A percentile compares a stretch with the other conserved stretches of the same genome.
These are phyloP conservation scores for Ogataea philodendri DNA, from an alignment of 805 yeast species.

Conservation along the genomic window DNA sequence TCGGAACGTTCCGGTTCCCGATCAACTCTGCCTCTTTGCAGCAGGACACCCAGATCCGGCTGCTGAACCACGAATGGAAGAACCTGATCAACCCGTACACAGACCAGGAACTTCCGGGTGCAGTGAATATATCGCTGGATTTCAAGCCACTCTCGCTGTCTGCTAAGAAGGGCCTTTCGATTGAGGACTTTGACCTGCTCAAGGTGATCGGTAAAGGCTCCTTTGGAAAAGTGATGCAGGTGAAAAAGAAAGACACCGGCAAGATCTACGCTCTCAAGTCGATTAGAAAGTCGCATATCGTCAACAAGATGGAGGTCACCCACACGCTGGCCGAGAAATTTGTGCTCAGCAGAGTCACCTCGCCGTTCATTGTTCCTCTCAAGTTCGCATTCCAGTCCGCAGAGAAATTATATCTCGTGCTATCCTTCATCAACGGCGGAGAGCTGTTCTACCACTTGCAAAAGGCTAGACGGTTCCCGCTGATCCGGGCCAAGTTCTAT, in stretches of 20 bases:
- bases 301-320: slow-evolving; percentile 89
- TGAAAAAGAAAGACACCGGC: slow-evolving; percentile 89
- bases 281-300: slow-evolving; percentile 89
- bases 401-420: slow-evolving; percentile 87
- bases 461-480: slow-evolving; percentile 81
- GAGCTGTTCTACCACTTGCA: slow-evolving; percentile 94
- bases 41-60: slow-evolving; percentile 42
- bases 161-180: slow-evolving; percentile 61
- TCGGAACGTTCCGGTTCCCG: slow-evolving; percentile 68
- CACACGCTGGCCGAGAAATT: slow-evolving; percentile 97
- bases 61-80: slow-evolving; percentile 65
- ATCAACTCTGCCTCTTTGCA: slow-evolving; percentile 32
- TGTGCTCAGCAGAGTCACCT: slow-evolving; percentile 86
- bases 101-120: slow-evolving; percentile 31
- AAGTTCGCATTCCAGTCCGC: slow-evolving; percentile 96
- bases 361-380: slow-evolving; percentile 94
- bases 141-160: slow-evolving; percentile 35
- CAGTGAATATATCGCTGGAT: slow-evolving; percentile 41
- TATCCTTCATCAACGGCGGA: slow-evolving; percentile 95
- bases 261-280: slow-evolving; percentile 95
- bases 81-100: slow-evolving; percentile 33
- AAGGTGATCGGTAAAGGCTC: slow-evolving; percentile 98
- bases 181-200: slow-evolving; percentile 88
- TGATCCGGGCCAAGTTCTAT: slow-evolving; percentile 88
- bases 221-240: slow-evolving; percentile 99